phyloP scores from a whole-genome alignment of 768 basidiomycete genomes.

The Suillus variegatus region DNA sequence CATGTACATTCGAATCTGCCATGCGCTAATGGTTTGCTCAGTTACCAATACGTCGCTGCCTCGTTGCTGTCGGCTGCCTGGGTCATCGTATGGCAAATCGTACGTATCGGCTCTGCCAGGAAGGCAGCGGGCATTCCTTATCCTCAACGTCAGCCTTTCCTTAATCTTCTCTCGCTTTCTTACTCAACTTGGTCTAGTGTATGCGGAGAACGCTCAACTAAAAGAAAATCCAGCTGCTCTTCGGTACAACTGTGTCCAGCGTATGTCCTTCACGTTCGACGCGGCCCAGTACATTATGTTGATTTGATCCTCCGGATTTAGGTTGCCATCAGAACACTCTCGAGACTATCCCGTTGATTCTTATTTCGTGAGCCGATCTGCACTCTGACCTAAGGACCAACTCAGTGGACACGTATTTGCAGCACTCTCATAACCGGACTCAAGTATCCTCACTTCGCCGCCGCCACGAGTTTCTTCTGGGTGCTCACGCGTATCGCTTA shows the following conservation, averaged over 20 bases:
- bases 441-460: slow-evolving; percentile 1
- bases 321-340: slow-evolving; percentile 1
- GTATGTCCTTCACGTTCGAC: neutral
- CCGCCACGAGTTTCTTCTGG: neutral
- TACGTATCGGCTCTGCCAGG: neutral
- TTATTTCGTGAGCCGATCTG: neutral
- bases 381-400: neutral
- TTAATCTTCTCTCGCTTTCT: neutral
- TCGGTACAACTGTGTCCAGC: neutral
- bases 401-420: neutral
- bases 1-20: neutral
- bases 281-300: neutral
- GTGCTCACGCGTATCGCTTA: neutral
- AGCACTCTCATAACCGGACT: neutral
- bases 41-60: neutral
- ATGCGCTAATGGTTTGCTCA: neutral
- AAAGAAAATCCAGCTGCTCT: neutral
- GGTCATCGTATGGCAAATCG: neutral
- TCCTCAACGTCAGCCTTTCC: neutral
- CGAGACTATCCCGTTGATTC: neutral
- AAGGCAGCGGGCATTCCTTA: neutral
- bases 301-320: neutral
- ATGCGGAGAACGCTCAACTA: neutral
- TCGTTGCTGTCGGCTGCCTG: neutral
- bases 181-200: neutral